Evolutionary conservation across 805 yeast genomes (phyloP).

Genomic region (Wickerhamomyces canadensis): DNA sequence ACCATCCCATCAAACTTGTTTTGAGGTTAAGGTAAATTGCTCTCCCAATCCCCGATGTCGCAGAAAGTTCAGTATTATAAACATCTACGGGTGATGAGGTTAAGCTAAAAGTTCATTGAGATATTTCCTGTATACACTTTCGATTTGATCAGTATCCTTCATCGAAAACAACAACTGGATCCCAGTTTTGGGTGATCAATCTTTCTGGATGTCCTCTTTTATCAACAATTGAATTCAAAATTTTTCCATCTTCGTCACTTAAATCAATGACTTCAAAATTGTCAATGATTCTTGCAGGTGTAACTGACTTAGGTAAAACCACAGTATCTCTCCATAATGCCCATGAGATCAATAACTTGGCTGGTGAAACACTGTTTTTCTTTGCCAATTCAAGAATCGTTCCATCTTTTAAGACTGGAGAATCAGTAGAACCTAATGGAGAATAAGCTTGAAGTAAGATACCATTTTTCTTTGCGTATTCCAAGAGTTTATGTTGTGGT

Average conservation of each 20-base stretch:
- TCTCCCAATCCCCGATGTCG: no score
- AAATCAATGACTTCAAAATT: conserved; percentile 26
- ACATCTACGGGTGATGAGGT: no score
- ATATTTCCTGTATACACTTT: no score
- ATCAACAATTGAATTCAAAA: conserved; percentile 21
- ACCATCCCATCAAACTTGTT: no score
- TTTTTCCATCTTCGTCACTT: conserved; percentile 28
- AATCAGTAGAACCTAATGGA: conserved; percentile 1
- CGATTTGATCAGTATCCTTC: no score
- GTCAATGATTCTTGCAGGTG: conserved; percentile 34
- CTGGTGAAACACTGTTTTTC: conserved; percentile 35
- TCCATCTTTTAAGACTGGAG: conserved; percentile 25
- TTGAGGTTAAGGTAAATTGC: no score
- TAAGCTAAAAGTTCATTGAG: no score
- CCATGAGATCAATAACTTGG: conserved; percentile 52
- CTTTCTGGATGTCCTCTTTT: conserved; percentile 24
- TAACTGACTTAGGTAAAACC: conserved; percentile 44
- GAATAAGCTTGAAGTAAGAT: conserved; percentile 1
- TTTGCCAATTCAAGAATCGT: conserved; percentile 37
- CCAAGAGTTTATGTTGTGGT: conserved; percentile 1
- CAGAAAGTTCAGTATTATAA: no score
- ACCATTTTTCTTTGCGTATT: background rate
- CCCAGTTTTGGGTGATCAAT: conserved; percentile 10
- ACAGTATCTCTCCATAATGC: conserved; percentile 47
- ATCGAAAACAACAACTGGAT: conserved; percentile 32